phyloP scores from a whole-genome alignment of 345 rosid species.

The Linum trigynum region DNA sequence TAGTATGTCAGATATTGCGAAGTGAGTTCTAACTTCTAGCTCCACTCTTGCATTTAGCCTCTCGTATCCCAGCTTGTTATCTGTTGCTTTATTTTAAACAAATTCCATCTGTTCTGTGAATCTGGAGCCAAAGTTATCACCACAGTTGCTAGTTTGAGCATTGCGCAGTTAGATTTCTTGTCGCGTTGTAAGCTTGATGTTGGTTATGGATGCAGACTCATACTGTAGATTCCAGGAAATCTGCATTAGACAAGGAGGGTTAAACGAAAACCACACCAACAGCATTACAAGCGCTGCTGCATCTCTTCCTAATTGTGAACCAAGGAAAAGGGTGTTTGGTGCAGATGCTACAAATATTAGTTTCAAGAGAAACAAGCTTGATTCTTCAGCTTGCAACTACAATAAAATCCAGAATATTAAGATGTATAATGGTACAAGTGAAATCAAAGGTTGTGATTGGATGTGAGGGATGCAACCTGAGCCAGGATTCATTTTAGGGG shows the following conservation, averaged over 20 bases:
- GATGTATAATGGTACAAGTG: conserved; percentile 16
- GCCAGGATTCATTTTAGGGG: conserved; percentile 13
- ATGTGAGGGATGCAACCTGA: conserved; percentile 5
- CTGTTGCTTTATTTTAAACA: background rate
- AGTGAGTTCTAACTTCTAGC: conserved; percentile 11
- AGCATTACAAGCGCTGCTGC: background rate
- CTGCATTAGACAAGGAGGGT: conserved; percentile 27
- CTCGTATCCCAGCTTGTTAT: background rate
- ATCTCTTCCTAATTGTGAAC: background rate
- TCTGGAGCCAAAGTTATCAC: conserved; percentile 20
- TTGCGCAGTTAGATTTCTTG: background rate
- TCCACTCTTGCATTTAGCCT: background rate
- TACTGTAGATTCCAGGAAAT: conserved; percentile 20
- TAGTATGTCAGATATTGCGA: conserved; percentile 18
- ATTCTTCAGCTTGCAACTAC: conserved; percentile 2
- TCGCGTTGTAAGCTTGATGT: background rate
- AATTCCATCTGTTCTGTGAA: background rate
- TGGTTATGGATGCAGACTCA: conserved; percentile 21
- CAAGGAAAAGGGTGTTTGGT: conserved; percentile 26
- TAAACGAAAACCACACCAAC: conserved; percentile 8
- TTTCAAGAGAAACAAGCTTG: conserved; percentile 17
- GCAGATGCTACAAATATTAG: conserved; percentile 21
- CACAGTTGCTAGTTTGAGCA: conserved; percentile 3
- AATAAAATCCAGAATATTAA: conserved; percentile 17
- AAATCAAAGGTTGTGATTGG: conserved; percentile 10